These are phyloP conservation scores for Clavariopsis aquatica DNA, from an alignment of 495 filamentous ascomycete species.

Conservation along the genomic window DNA sequence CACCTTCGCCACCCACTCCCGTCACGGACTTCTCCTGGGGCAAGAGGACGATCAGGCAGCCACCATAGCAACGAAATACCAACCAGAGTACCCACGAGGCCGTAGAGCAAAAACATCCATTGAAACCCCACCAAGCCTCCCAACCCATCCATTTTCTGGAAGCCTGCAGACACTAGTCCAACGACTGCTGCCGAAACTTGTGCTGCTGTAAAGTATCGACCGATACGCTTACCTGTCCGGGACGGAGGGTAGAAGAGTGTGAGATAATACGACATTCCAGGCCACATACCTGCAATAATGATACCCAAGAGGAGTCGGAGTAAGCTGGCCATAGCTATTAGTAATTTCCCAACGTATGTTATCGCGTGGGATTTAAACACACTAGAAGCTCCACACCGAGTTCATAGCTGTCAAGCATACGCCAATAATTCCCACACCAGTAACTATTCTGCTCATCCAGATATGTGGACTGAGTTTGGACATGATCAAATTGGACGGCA, in stretches of 20 bases:
- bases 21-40: conserved; percentile 58
- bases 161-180: conserved; percentile 85
- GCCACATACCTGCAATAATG: conserved; percentile 93
- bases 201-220: conserved; percentile 83
- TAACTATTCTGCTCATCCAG: conserved; percentile 92
- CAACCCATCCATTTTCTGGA: conserved; percentile 83
- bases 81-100: conserved; percentile 68
- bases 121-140: conserved; percentile 80
- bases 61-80: conserved; percentile 80
- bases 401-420: conserved; percentile 78
- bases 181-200: conserved; percentile 90
- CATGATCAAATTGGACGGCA: conserved; percentile 90
- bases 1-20: conserved; percentile 46
- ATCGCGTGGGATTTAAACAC: conserved; percentile 43
- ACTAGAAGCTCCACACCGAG: conserved; percentile 84
- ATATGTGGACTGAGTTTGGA: conserved; percentile 77
- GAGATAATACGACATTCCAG: conserved; percentile 91
- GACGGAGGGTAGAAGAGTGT: conserved; percentile 90
- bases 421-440: conserved; percentile 82
- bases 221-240: conserved; percentile 83
- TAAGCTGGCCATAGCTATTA: too few relatives aligned
- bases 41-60: conserved; percentile 78
- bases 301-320: conserved; percentile 83
- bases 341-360: too few relatives aligned
- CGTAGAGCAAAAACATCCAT: conserved; percentile 95